Percentiles rank a stretch among this genome's conserved stretches.
Evolutionary conservation across 805 yeast species (phyloP).

Genomic region (Ogataea trehaloabstinens): DNA sequence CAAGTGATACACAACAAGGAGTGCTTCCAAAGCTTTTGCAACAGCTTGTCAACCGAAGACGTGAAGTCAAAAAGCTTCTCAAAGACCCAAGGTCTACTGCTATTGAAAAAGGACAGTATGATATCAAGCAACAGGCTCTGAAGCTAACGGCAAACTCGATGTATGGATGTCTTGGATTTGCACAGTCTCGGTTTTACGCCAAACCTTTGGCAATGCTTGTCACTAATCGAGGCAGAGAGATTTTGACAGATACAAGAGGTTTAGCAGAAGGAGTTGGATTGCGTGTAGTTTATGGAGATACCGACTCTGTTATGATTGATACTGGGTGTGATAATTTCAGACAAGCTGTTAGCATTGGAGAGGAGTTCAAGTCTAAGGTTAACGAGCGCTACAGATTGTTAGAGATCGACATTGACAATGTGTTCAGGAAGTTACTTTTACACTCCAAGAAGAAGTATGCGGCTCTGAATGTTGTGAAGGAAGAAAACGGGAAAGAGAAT

Average conservation of each 20-base stretch:
- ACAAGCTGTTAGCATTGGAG: conserved; percentile 82
- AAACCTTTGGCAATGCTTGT: conserved; percentile 94
- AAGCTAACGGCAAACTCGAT: conserved; percentile 98
- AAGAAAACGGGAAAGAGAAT: conserved; percentile 49
- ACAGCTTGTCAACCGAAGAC: conserved; percentile 84
- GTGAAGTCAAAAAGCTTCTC: conserved; percentile 84
- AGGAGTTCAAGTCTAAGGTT: conserved; percentile 77
- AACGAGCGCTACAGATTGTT: conserved; percentile 83
- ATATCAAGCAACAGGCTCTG: conserved; percentile 92
- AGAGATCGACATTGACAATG: conserved; percentile 94
- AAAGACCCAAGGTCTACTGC: conserved; percentile 67
- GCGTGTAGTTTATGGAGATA: conserved; percentile 94
- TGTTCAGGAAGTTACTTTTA: conserved; percentile 76
- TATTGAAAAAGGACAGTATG: conserved; percentile 76
- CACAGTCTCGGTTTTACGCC: conserved; percentile 90
- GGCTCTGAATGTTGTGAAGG: conserved; percentile 63
- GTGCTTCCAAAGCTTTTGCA: conserved; percentile 83
- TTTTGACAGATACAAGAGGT: conserved; percentile 87
- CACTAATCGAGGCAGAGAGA: conserved; percentile 93
- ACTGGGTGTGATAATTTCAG: conserved; percentile 67
- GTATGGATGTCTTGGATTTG: conserved; percentile 97
- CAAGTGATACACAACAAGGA: conserved; percentile 58
- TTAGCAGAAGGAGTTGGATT: conserved; percentile 83
- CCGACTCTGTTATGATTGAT: conserved; percentile 98
- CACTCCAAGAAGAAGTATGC: conserved; percentile 99